phyloP scores from a whole-genome alignment of 192 early-diverging fungal species.

The Coemansia guatemalensis region DNA sequence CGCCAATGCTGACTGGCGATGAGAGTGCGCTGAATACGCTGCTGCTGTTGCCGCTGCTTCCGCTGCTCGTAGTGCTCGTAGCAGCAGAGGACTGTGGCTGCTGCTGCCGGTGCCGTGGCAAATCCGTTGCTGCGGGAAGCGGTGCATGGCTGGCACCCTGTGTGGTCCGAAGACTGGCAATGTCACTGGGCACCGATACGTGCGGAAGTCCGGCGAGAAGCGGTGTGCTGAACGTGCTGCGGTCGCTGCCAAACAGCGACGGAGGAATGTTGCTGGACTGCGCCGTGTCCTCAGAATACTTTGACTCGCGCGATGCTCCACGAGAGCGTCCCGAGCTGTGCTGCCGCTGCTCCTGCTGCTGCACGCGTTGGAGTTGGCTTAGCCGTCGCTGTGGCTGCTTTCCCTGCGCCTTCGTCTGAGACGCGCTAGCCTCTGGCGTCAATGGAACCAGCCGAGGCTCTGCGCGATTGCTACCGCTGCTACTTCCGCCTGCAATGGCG shows the following conservation, averaged over 20 bases:
- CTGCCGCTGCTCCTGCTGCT: conserved; percentile 3
- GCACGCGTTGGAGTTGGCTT: neutral
- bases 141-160: conserved; percentile 5
- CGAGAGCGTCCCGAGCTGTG: conserved; percentile 15
- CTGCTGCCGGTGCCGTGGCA: neutral
- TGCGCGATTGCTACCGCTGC: neutral
- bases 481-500: neutral
- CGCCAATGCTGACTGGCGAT: conserved; percentile 51
- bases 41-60: conserved; percentile 6
- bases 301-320: conserved; percentile 21
- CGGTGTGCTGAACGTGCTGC: conserved; percentile 45
- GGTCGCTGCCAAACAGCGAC: conserved; percentile 53
- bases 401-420: neutral
- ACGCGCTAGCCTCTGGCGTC: conserved; percentile 18
- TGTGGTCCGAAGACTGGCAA: conserved; percentile 40
- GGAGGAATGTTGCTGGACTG: conserved; percentile 53
- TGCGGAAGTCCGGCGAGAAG: conserved; percentile 37
- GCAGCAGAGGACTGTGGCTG: neutral
- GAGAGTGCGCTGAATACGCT: conserved; percentile 31
- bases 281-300: conserved; percentile 31
- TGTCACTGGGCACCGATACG: conserved; percentile 47
- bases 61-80: conserved; percentile 3
- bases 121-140: neutral
- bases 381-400: neutral
- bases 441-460: conserved; percentile 28